Evolutionary conservation across 345 rosid genomes (phyloP).

Genomic region (Eucalyptus erythrocorys): DNA sequence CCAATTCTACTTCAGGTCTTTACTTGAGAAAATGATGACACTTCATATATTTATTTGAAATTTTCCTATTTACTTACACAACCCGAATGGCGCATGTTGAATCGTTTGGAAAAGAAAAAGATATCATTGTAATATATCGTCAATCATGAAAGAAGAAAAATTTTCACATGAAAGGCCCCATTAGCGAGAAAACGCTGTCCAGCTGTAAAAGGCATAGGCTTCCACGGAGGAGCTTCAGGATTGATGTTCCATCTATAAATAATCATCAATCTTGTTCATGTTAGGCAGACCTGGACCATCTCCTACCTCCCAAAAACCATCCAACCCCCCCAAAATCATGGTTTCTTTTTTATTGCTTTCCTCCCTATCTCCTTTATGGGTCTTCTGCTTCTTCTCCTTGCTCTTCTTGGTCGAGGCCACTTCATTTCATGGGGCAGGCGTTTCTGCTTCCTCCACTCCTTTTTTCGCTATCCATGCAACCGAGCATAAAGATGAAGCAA

Average conservation of each 20-base stretch:
- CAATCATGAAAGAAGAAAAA: fast-evolving
- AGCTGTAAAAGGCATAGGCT: not conserved
- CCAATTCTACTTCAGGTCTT: too few relatives aligned
- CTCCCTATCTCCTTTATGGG: fast-evolving
- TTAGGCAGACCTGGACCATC: too few relatives aligned
- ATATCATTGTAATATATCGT: too few relatives aligned
- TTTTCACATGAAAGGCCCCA: not conserved
- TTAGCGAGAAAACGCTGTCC: fast-evolving
- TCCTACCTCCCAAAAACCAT: too few relatives aligned
- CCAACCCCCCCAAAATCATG: not conserved
- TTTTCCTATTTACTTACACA: not conserved
- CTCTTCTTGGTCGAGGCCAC: fast-evolving
- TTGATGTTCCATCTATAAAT: too few relatives aligned
- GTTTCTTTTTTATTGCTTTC: not conserved
- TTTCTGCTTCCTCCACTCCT: not conserved
- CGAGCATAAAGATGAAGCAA: fast-evolving
- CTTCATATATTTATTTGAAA: too few relatives aligned
- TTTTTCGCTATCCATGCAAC: fast-evolving
- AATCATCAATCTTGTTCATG: fast-evolving
- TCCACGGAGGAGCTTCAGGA: too few relatives aligned
- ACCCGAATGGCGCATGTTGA: fast-evolving
- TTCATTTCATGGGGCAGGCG: not conserved
- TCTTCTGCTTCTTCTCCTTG: not conserved
- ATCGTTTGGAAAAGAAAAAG: fast-evolving
- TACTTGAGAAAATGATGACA: too few relatives aligned